These are phyloP conservation scores for Trifolium pratense DNA, from an alignment of 306 rosid genomes.

Conservation along the genomic window DNA sequence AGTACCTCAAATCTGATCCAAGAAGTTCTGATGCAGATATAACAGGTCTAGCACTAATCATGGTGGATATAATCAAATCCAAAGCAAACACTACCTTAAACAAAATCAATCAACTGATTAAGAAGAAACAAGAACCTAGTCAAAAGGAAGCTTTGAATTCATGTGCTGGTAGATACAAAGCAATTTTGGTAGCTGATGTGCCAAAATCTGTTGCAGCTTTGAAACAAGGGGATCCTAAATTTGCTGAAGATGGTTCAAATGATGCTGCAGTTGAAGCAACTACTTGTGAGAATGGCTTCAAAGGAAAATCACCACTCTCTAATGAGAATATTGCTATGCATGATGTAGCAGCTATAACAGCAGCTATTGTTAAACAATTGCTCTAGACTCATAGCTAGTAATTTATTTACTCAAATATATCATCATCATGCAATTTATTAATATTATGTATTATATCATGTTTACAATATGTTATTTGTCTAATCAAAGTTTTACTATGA, in stretches of 20 bases:
- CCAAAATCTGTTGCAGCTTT: slow-evolving; percentile 51
- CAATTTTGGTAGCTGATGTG: slow-evolving; percentile 45
- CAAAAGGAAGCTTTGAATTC: slow-evolving; percentile 17
- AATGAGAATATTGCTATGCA: slow-evolving; percentile 32
- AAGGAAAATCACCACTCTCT: slow-evolving; percentile 46
- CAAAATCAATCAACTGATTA: slow-evolving; percentile 4
- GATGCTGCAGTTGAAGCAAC: slow-evolving; percentile 47
- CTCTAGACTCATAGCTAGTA: slow-evolving; percentile 7
- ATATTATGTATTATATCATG: not conserved
- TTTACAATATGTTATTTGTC: not conserved
- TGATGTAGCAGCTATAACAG: slow-evolving; percentile 40
- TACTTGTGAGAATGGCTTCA: slow-evolving; percentile 45
- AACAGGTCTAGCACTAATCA: slow-evolving; percentile 45
- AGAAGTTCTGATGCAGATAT: slow-evolving; percentile 40
- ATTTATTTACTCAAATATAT: not conserved
- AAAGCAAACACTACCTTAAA: slow-evolving; percentile 32
- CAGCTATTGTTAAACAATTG: slow-evolving; percentile 49
- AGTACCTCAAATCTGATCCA: slow-evolving; percentile 45
- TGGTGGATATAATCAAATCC: slow-evolving; percentile 40
- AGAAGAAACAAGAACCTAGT: not conserved
- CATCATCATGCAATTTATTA: not conserved
- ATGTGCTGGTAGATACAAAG: slow-evolving; percentile 39
- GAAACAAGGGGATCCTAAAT: slow-evolving; percentile 44
- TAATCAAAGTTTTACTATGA: not conserved
- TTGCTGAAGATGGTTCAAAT: slow-evolving; percentile 47